A percentile compares a stretch with the other conserved stretches of the same genome.
Evolutionary conservation across 768 basidiomycete genomes (phyloP).

Genomic region (Lentinula raphanica): DNA sequence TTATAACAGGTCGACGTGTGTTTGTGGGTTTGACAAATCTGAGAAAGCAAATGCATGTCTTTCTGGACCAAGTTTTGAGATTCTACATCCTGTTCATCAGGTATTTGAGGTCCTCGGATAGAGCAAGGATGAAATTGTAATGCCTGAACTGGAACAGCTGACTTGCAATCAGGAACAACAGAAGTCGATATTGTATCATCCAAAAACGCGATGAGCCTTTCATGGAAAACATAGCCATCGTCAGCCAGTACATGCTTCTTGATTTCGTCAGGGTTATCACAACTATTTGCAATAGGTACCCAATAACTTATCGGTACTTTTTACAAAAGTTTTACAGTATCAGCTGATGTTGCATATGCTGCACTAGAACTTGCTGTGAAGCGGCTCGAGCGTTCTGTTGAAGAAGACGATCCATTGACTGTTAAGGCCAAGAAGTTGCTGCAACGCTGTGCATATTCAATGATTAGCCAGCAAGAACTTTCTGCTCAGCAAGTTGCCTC

Average conservation of each 20-base stretch:
- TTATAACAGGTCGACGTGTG: constrained; percentile 35
- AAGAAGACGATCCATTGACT: not conserved
- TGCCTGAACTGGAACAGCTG: constrained; percentile 10
- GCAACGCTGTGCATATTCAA: constrained; percentile 20
- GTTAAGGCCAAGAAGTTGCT: constrained; percentile 17
- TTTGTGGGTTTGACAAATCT: constrained; percentile 24
- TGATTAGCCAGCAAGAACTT: constrained; percentile 23
- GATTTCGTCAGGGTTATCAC: constrained; percentile 29
- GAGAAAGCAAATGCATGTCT: constrained; percentile 20
- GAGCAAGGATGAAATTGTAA: no score
- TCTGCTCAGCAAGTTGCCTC: constrained; percentile 22
- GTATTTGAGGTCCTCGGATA: constrained; percentile 11
- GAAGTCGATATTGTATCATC: constrained; percentile 21
- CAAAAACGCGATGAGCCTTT: constrained; percentile 16
- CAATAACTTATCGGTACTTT: no score
- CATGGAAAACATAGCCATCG: constrained; percentile 10
- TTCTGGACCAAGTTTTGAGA: constrained; percentile 8
- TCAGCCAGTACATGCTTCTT: constrained; percentile 11
- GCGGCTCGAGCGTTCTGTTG: constrained; percentile 12
- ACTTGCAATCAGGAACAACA: constrained; percentile 16
- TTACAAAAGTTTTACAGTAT: no score
- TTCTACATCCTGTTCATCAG: no score
- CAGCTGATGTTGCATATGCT: no score
- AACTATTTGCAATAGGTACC: no score
- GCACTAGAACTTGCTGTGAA: constrained; percentile 22